phyloP scores from a whole-genome alignment of 139 green algal species.

The Coccomyxa sp. region DNA sequence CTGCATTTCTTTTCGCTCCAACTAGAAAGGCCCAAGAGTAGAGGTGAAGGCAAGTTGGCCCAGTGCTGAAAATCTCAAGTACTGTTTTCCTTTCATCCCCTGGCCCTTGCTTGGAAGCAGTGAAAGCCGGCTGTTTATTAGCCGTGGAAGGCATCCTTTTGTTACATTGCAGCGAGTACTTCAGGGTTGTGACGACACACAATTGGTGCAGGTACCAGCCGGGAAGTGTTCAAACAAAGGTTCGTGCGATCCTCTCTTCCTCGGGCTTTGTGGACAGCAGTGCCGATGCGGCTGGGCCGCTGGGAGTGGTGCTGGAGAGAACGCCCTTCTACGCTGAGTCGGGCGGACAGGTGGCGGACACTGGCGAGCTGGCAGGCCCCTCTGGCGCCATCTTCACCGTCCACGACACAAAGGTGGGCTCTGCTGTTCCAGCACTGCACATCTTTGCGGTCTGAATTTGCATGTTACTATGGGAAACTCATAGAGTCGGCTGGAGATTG shows the following conservation, averaged over 20 bases:
- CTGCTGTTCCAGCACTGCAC: not conserved
- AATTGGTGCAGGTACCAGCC: not conserved
- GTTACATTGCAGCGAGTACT: too few relatives aligned
- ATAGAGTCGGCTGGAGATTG: not conserved
- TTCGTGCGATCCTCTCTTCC: slow-evolving; percentile 72
- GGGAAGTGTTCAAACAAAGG: slow-evolving; percentile 29
- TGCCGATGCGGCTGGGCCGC: slow-evolving; percentile 18
- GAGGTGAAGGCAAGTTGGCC: too few relatives aligned
- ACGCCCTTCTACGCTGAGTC: slow-evolving; percentile 93
- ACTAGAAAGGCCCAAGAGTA: too few relatives aligned
- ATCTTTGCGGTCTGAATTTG: too few relatives aligned
- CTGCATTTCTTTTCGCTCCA: too few relatives aligned
- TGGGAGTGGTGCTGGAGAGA: slow-evolving; percentile 85
- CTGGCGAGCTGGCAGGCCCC: slow-evolving; percentile 42
- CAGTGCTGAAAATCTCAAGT: too few relatives aligned
- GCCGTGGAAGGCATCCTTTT: too few relatives aligned
- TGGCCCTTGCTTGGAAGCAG: too few relatives aligned
- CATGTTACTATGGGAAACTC: too few relatives aligned
- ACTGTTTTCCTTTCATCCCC: too few relatives aligned
- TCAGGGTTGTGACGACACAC: too few relatives aligned
- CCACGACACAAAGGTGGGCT: slow-evolving; percentile 20
- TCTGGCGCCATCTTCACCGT: slow-evolving; percentile 24
- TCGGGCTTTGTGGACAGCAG: slow-evolving; percentile 75
- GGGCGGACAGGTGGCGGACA: slow-evolving; percentile 84
- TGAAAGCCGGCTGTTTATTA: too few relatives aligned